Base-by-base conservation (phyloP, 495 filamentous ascomycete species). In the Antarctomyces pellizariae region DNA sequence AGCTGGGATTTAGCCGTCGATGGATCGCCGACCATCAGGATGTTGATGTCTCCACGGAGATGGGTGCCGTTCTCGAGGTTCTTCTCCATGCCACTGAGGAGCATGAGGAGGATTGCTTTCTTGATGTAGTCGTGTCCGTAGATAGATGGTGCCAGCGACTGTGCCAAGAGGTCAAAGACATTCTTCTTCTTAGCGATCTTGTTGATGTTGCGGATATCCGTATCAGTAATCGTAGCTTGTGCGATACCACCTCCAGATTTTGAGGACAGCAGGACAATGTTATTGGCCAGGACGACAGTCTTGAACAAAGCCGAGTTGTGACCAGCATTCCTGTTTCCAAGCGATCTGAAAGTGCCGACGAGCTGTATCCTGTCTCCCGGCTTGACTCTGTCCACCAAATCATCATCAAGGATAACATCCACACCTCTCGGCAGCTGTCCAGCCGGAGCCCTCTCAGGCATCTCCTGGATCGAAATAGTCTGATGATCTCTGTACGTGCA, bases 1-100 rank as follows among this genome's bases (percentile, higher is more conserved):
- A 99, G 65, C 49, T 99, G 86, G 11, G 86, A 99, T 51, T 99
- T 99, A 22, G 86, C 86, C 2, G 86, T 99, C 1, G 86, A 99
- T 10, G 86, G 86, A 53, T 99, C 86, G 54, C 86, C 86, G 24
- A 99, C 89, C 86, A 99, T 95, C 16, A 99, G 58, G 37, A 99
- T 90, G 50, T 99, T 99, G 52, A 99, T 95, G 46, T 99, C 86
- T 43, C 86, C 86, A 59, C 86, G 71, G 39, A 99, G 52, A 64
- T 99, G 86, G 0, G 89, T 93, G 18, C 86, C 86, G 40, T 99
- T 99, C 31, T 95, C 86, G 28, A 99, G 47, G 43, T 95, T 99
- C 61, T 95, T 95, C 54, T 99, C 86, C 70, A 91, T 80, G 30
- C 86, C 86, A 38, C 86, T 75, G n/a, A 99, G 58, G 6, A 99